Conservation (phyloP, 78 protist genomes). For the Capsaspora owczarzaki region DNA sequence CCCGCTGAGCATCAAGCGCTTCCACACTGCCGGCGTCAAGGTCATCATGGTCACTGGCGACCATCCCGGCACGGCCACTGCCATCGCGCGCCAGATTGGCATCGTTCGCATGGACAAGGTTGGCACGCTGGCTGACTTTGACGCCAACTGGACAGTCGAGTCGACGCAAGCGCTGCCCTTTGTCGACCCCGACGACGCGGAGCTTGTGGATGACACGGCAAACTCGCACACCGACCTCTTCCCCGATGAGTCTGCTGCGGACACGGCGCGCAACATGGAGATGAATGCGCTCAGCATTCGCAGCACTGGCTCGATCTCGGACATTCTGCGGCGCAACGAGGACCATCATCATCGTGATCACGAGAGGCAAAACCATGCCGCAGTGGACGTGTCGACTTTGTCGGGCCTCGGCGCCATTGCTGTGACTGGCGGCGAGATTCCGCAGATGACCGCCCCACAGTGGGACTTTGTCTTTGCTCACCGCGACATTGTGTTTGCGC, state of each 20-base stretch:
- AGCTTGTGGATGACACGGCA: too few species aligned
- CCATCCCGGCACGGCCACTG: constrained; percentile 88
- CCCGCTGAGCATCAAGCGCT: constrained; percentile 30
- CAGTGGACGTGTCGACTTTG: constrained; percentile 8
- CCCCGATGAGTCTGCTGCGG: too few species aligned
- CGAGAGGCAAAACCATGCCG: background rate
- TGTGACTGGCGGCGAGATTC: background rate
- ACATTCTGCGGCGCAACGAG: too few species aligned
- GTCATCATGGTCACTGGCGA: constrained; percentile 98
- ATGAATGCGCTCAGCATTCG: too few species aligned
- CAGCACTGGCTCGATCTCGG: too few species aligned
- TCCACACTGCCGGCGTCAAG: constrained; percentile 62
- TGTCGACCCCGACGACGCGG: background rate
- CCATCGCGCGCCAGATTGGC: constrained; percentile 22
- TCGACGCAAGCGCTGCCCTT: too few species aligned
- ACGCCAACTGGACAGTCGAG: too few species aligned
- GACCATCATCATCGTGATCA: background rate
- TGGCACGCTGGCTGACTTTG: too few species aligned
- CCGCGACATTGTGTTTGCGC: constrained; percentile 82
- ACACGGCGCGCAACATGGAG: too few species aligned
- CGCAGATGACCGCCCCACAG: constrained; percentile 11
- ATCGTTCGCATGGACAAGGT: background rate
- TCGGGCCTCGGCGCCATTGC: too few species aligned
- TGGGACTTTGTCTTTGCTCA: constrained; percentile 16
- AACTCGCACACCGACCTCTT: too few species aligned